phyloP scores from a whole-genome alignment of 805 yeast genomes.

The Wickerhamomyces sydowiorum region DNA sequence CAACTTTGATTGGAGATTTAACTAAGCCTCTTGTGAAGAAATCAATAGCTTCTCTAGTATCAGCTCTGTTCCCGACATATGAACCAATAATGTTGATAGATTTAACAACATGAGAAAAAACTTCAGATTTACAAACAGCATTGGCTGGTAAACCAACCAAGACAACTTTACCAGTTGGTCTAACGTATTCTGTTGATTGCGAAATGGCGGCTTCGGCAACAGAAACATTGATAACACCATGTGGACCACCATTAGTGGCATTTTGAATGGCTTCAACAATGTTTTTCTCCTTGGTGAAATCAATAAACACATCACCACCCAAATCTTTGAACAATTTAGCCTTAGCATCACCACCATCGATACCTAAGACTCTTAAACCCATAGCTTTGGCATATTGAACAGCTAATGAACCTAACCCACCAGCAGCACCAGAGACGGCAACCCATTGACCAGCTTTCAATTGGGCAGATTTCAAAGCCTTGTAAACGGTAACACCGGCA shows the following conservation, averaged over 20 bases:
- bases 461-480: slow-evolving; percentile 77
- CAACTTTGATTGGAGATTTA: slow-evolving; percentile 54
- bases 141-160: slow-evolving; percentile 75
- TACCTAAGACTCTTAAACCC: slow-evolving; percentile 64
- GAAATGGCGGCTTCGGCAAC: slow-evolving; percentile 62
- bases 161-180: slow-evolving; percentile 64
- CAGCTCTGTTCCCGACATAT: slow-evolving; percentile 84
- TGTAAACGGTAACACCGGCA: slow-evolving; percentile 89
- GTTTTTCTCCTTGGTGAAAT: slow-evolving; percentile 48
- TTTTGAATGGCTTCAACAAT: slow-evolving; percentile 45
- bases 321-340: slow-evolving; percentile 40
- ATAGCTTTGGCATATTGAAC: slow-evolving; percentile 68
- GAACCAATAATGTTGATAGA: slow-evolving; percentile 70
- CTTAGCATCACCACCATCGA: slow-evolving; percentile 63
- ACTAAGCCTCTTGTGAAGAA: slow-evolving; percentile 65
- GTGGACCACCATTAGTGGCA: slow-evolving; percentile 67
- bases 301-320: slow-evolving; percentile 61
- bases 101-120: slow-evolving; percentile 66
- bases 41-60: slow-evolving; percentile 70
- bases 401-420: slow-evolving; percentile 70
- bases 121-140: slow-evolving; percentile 61
- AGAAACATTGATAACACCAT: slow-evolving; percentile 65
- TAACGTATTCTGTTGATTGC: slow-evolving; percentile 50
- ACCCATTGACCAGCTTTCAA: slow-evolving; percentile 67
- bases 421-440: slow-evolving; percentile 69